A percentile compares a stretch with the other conserved stretches of the same genome.
phyloP scores from a whole-genome alignment of 208 protist species.

The Trypanosomatidae sp. region DNA sequence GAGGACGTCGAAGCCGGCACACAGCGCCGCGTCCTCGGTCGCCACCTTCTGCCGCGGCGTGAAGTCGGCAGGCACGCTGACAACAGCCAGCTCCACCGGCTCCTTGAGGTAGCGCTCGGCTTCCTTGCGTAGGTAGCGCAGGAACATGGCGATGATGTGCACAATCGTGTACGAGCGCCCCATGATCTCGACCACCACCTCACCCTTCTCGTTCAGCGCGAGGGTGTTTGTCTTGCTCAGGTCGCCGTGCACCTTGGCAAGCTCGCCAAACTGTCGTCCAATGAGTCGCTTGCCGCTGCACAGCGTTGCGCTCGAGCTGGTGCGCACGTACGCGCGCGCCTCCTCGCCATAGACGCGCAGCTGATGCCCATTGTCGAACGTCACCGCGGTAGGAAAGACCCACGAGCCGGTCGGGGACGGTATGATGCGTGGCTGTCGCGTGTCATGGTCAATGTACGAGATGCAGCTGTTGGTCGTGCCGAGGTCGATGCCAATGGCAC shows the following conservation, averaged over 20 bases:
- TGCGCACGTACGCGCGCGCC: slow-evolving; percentile 72
- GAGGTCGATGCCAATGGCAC: slow-evolving; percentile 95
- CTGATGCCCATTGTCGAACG: slow-evolving; percentile 85
- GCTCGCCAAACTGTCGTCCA: slow-evolving; percentile 74
- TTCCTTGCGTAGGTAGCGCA: slow-evolving; percentile 80
- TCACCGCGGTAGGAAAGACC: slow-evolving; percentile 86
- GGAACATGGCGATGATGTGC: slow-evolving; percentile 90
- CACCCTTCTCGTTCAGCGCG: slow-evolving; percentile 72
- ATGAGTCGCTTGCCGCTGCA: slow-evolving; percentile 88
- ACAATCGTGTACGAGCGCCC: slow-evolving; percentile 82
- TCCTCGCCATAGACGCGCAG: slow-evolving; percentile 82
- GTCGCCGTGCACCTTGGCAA: slow-evolving; percentile 65
- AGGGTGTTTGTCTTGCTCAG: slow-evolving; percentile 82
- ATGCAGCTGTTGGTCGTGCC: slow-evolving; percentile 98
- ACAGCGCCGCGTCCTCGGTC: slow-evolving; percentile 87
- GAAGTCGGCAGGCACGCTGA: slow-evolving; percentile 90
- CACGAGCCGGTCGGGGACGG: slow-evolving; percentile 84
- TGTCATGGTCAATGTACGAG: slow-evolving; percentile 71
- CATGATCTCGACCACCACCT: slow-evolving; percentile 83
- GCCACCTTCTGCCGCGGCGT: slow-evolving; percentile 85
- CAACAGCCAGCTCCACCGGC: slow-evolving; percentile 70
- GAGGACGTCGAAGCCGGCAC: slow-evolving; percentile 84
- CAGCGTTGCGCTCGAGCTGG: slow-evolving; percentile 74
- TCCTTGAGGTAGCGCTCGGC: slow-evolving; percentile 76
- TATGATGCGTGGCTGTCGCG: slow-evolving; percentile 77